Evolutionary conservation across 208 protist genomes (phyloP), one percentile per base, ranked within the genome.

Genomic region (Naegleria gruberi): DNA sequence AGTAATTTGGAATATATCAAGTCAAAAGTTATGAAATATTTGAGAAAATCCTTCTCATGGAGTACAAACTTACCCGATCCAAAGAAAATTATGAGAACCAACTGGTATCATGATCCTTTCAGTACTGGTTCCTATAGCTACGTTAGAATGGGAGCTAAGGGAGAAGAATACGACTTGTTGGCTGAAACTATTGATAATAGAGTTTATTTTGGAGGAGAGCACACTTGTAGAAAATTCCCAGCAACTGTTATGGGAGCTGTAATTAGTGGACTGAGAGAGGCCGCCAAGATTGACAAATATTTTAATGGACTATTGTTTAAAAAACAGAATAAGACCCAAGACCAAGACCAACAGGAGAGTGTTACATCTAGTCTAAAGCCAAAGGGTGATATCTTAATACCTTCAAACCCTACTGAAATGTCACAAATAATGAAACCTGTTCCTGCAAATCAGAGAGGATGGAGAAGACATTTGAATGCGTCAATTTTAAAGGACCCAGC

Each of bases 191-290:
- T 55, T 5, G 23, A 40, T 17, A 37, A 88, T 43, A 43, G 34
- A 85, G 19, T 88, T 26, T 88, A 42, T 30, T 88, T 88, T 88
- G 84, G 30, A 30, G 84, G 84, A n/a, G 84, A 88, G 23, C 37
- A 41, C 15, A 88, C 84, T 42, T 65, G 84, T 51, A 51, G 45
- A 41, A 40, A 88, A 65, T 42, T 51, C 26, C 84, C 84, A 37
- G 23, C 84, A 8, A 88, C 84, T 30, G 84, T 88, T 2, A 46
- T 88, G 84, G 84, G 84, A 26, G 84, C 45, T 42, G 10, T 57
- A 30, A 3, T 65, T 19, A 42, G 26, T 88, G 84, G 84, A 40
- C 6, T 88, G 4, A 88, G 84, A 88, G 84, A 55, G 46, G 44
- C 84, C 7, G 43, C 37, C 30, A 34, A 65, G 4, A 88, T 88